Evolutionary conservation across 129 eudicot species (phyloP), one percentile per base, ranked within the genome.

Genomic region (Lactuca sativa): DNA sequence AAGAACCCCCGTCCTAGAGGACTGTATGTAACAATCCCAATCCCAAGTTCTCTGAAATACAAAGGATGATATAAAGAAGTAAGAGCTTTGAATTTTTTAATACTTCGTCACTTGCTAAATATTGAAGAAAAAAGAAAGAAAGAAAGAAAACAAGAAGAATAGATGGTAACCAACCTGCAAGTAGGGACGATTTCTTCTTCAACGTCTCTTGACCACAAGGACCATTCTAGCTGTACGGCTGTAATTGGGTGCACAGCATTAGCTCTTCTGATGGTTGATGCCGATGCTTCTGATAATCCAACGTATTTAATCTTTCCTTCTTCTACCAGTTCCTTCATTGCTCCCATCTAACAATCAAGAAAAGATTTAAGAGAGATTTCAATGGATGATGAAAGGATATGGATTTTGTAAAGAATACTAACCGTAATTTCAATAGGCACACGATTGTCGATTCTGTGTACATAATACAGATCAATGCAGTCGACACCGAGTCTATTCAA

Each of bases 191-290:
- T 87, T 5, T 84, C 90, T 63, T 79, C 74, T 74, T 87, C 95
- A 9, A 82, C 74, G 69, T 87, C 90, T 80, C 93, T 83, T 18
- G 85, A 59, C 87, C 89, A 84, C 79, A 84, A 76, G 25, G 93
- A 86, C 93, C 93, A 86, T 70, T 86, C 92, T 18, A 86, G 31
- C 69, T 86, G 88, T 33, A 83, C 62, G 31, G 88, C 88, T 56
- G 88, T 79, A 21, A 83, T 48, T 14, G 88, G 88, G 43, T 84
- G 95, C 47, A 87, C 85, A 14, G 87, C 95, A 63, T 87, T 87
- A 2, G 95, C 95, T 77, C 95, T 87, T 80, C 90, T 84, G 41
- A 87, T 84, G 40, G 90, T 87, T 43, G 89, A 61, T 36, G 90
- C 87, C 3, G 85, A 87, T 40, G 44, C 44, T 9, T 87, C 95